Percentiles rank a stretch among this genome's conserved stretches.
phyloP scores from a whole-genome alignment of 2,329 filamentous ascomycete genomes.

The Aspergillus calidoustus region DNA sequence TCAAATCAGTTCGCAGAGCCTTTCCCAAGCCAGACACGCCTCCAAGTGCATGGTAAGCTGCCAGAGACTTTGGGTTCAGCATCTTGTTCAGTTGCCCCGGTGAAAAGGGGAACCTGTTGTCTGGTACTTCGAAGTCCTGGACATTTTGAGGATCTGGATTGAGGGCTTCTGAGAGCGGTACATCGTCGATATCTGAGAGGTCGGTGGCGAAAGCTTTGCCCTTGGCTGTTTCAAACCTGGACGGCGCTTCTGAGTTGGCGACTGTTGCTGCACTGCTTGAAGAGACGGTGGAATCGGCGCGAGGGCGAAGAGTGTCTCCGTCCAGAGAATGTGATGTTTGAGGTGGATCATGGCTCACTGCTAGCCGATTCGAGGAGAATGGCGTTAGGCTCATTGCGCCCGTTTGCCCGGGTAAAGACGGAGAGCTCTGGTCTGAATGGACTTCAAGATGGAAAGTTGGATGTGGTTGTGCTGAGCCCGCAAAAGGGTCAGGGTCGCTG shows the following conservation, averaged over 20 bases:
- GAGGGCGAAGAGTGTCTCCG: slow-evolving; percentile 50
- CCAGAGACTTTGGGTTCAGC: slow-evolving; percentile 84
- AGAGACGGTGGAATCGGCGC: slow-evolving; percentile 47
- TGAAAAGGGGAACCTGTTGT: slow-evolving; percentile 85
- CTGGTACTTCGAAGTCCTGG: slow-evolving; percentile 72
- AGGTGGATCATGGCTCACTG: slow-evolving; percentile 32
- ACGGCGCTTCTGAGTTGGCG: slow-evolving; percentile 36
- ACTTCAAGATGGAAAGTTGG: slow-evolving; percentile 3
- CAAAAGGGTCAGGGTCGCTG: slow-evolving; percentile 3
- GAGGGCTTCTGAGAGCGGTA: slow-evolving; percentile 62
- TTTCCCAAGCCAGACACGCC: slow-evolving; percentile 78
- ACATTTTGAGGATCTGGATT: slow-evolving; percentile 77
- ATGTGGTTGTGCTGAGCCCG: slow-evolving; percentile 4
- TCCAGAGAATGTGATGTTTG: slow-evolving; percentile 43
- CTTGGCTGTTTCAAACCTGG: neutral
- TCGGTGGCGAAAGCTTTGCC: neutral
- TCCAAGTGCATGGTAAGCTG: slow-evolving; percentile 80
- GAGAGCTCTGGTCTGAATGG: slow-evolving; percentile 10
- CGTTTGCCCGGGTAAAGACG: slow-evolving; percentile 12
- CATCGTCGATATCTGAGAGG: slow-evolving; percentile 33
- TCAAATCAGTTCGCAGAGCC: slow-evolving; percentile 74
- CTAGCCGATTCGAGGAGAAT: slow-evolving; percentile 28
- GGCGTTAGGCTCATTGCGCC: neutral
- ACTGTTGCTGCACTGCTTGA: slow-evolving; percentile 35
- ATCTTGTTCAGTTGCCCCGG: slow-evolving; percentile 81